phyloP scores from a whole-genome alignment of 306 rosid genomes.

The Betula pendula region DNA sequence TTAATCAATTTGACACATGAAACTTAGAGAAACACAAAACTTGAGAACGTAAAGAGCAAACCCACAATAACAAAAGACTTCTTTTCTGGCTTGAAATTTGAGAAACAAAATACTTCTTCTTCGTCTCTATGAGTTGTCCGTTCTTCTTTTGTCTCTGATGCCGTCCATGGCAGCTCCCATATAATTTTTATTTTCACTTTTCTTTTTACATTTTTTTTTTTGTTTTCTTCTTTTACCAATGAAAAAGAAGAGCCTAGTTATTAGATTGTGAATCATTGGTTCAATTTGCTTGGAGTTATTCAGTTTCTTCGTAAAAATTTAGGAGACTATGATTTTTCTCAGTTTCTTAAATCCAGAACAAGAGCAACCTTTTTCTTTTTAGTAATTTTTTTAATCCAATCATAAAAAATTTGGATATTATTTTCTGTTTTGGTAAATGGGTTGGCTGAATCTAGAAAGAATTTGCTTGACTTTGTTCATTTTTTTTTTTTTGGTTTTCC shows the following conservation, averaged over 20 bases:
- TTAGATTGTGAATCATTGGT: not conserved
- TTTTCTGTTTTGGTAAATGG: not conserved
- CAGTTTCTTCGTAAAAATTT: not conserved
- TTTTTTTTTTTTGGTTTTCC: too few relatives aligned
- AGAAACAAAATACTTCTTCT: too few relatives aligned
- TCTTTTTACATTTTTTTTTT: not conserved
- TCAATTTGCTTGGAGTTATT: not conserved
- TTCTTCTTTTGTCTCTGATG: slow-evolving; percentile 33
- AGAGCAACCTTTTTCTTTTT: not conserved
- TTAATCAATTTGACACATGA: too few relatives aligned
- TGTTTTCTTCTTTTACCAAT: not conserved
- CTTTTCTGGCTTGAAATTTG: too few relatives aligned
- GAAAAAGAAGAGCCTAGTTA: not conserved
- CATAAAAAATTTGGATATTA: not conserved
- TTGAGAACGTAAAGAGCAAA: too few relatives aligned
- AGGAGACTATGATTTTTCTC: not conserved
- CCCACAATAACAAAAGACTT: too few relatives aligned
- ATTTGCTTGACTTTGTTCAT: not conserved
- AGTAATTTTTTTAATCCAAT: not conserved
- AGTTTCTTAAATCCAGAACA: not conserved
- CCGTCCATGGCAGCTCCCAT: slow-evolving; percentile 93
- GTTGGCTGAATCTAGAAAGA: not conserved
- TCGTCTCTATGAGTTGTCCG: slow-evolving; percentile 46
- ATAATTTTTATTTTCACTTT: slow-evolving; percentile 25
- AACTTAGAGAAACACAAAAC: too few relatives aligned